Percentiles rank a stretch among this genome's conserved stretches.
phyloP scores from a whole-genome alignment of 768 basidiomycete genomes.

The Russula ochroleuca region DNA sequence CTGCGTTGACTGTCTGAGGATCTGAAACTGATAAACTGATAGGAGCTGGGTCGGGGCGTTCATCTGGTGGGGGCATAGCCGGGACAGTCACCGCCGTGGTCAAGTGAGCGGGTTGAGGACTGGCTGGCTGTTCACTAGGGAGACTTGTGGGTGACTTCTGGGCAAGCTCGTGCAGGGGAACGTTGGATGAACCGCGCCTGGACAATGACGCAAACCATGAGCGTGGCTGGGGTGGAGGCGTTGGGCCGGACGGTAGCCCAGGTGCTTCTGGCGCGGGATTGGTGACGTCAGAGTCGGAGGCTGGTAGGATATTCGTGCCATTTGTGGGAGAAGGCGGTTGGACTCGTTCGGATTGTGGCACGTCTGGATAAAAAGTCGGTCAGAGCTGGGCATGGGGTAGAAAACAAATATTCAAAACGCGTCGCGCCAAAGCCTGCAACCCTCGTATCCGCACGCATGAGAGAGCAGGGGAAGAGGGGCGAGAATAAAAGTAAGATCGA shows the following conservation, averaged over 20 bases:
- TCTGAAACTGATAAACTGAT: background rate
- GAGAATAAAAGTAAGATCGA: background rate
- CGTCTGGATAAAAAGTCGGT: slow-evolving; percentile 3
- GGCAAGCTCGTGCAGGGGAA: slow-evolving; percentile 8
- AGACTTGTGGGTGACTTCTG: background rate
- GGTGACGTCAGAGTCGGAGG: background rate
- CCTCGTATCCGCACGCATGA: background rate
- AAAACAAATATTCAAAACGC: background rate
- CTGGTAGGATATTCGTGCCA: background rate
- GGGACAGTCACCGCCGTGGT: background rate
- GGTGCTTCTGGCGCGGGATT: background rate
- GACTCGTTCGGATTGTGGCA: background rate
- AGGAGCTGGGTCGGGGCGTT: background rate
- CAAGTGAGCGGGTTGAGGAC: background rate
- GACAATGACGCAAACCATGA: slow-evolving; percentile 23
- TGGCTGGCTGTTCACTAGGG: background rate
- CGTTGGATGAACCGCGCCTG: slow-evolving; percentile 10
- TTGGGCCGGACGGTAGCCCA: background rate
- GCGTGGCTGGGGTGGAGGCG: slow-evolving; percentile 12
- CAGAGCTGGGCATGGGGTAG: background rate
- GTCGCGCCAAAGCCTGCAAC: background rate
- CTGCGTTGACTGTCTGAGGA: background rate
- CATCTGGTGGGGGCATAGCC: background rate
- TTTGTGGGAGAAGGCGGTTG: background rate
- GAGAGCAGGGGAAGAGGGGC: background rate